These are phyloP conservation scores for Kondoa subrosea DNA, from an alignment of 768 basidiomycete genomes.

Conservation along the genomic window DNA sequence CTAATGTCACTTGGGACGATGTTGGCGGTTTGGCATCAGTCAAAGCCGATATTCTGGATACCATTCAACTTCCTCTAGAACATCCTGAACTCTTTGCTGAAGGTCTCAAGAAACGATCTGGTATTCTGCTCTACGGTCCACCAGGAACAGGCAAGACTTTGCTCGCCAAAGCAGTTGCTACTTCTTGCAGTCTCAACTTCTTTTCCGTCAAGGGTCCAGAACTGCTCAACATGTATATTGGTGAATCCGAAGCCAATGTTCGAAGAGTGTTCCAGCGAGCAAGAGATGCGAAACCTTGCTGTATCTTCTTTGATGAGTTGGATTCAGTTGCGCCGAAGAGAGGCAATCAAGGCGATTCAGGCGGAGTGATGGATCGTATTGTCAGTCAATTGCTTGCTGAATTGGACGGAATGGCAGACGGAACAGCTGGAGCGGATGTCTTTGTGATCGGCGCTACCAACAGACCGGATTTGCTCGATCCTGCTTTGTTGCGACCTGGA, in stretches of 20 bases:
- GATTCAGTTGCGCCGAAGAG: constrained; percentile 82
- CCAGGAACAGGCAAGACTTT: constrained; percentile 98
- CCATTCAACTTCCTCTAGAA: constrained; percentile 76
- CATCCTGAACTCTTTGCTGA: constrained; percentile 63
- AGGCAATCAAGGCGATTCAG: constrained; percentile 64
- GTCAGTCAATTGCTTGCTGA: constrained; percentile 87
- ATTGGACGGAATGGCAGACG: constrained; percentile 58
- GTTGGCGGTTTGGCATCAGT: constrained; percentile 77
- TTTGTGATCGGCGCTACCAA: constrained; percentile 96
- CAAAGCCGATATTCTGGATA: constrained; percentile 85
- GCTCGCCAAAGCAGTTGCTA: constrained; percentile 82
- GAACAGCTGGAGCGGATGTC: constrained; percentile 43
- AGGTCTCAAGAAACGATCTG: constrained; percentile 88
- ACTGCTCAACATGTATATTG: constrained; percentile 86
- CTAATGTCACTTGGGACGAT: constrained; percentile 90
- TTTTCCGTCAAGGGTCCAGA: constrained; percentile 92
- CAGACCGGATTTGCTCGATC: constrained; percentile 84
- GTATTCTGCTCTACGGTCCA: constrained; percentile 82
- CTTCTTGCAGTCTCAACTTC: constrained; percentile 68
- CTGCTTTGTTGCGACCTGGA: constrained; percentile 72
- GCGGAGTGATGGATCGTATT: constrained; percentile 90
- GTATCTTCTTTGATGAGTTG: constrained; percentile 87
- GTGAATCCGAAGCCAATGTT: constrained; percentile 84
- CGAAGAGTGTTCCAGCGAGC: constrained; percentile 77
- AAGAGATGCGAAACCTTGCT: constrained; percentile 49